Evolutionary conservation across 129 eudicot genomes (phyloP), one percentile per base, ranked within the genome.

Genomic region (Arctium minus): DNA sequence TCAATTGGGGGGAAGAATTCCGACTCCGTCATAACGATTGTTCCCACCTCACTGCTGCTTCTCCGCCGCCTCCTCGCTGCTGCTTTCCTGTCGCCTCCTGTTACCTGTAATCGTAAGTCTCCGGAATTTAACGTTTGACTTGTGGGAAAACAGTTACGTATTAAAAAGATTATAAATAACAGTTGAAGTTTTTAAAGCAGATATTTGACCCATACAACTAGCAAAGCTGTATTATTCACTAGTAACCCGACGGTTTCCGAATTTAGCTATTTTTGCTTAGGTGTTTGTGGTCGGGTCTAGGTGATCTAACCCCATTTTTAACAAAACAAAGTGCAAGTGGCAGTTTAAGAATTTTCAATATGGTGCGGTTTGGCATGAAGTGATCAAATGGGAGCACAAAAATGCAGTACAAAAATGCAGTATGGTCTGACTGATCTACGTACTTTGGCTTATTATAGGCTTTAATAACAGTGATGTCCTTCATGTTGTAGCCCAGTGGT

Each of bases 1-100:
- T 96, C 97, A 68, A 95, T 90, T 1, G 94, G 91, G 1, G 98
- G 98, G 64, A 79, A 92, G 56, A 86, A 32, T 64, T 79, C 80
- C n/a, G 82, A 22, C 36, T 84, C 87, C 72, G 80, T 35, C 87
- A 79, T 73, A 27, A 4, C 60, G 72, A 83, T 31, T 69, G 81
- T 69, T 76, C 68, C 68, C 29, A 60, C 29, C 9, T 76, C 70
- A 38, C 74, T 76, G 79, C n/a, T 18, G 44, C 70, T 53, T 27
- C 32, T n/a, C 70, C 22, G 50, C 8, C 12, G 50, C 27, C 67
- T 4, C 27, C 27, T 76, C 53, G 39, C 79, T 76, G 79, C 11
- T 18, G 46, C 48, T 53, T 29, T 13, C 71, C 29, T 60, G 68
- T 60, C 9, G 29, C 68, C 68, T 60, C 68, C 30, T n/a, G 29